phyloP scores from a whole-genome alignment of 441 rosid genomes.

The Aleurites moluccanus region DNA sequence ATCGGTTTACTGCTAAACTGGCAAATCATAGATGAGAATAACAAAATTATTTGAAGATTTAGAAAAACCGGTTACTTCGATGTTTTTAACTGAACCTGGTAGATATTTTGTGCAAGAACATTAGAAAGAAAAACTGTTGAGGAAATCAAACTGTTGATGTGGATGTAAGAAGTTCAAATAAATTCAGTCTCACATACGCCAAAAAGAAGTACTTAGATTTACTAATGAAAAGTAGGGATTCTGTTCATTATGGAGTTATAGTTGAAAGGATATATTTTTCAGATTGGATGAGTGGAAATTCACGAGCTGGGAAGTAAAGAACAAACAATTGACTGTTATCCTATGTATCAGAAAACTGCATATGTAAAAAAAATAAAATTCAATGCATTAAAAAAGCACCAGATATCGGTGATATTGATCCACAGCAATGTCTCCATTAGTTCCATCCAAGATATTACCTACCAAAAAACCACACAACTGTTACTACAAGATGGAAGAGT shows the following conservation, averaged over 20 bases:
- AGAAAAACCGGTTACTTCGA: too few relatives aligned
- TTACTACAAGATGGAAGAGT: background rate
- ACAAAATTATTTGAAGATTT: background rate
- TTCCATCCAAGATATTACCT: slow-evolving; percentile 57
- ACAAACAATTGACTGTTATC: background rate
- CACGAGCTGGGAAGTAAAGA: background rate
- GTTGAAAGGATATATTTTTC: background rate
- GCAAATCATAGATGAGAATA: background rate
- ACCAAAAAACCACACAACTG: background rate
- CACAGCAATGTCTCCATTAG: slow-evolving; percentile 54
- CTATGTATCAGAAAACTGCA: background rate
- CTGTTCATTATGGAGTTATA: background rate
- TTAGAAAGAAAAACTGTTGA: too few relatives aligned
- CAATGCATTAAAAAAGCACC: slow-evolving; percentile 25
- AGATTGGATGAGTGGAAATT: background rate
- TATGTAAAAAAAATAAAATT: background rate
- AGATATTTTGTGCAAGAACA: too few relatives aligned
- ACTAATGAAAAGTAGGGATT: background rate
- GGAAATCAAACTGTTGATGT: too few relatives aligned
- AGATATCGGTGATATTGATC: slow-evolving; percentile 65
- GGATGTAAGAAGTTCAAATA: too few relatives aligned
- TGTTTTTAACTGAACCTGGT: too few relatives aligned
- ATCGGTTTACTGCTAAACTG: background rate
- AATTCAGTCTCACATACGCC: background rate
- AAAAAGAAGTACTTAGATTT: too few relatives aligned